Base-by-base conservation (phyloP, 176 grass and related monocot genomes). In the Oryza punctata region DNA sequence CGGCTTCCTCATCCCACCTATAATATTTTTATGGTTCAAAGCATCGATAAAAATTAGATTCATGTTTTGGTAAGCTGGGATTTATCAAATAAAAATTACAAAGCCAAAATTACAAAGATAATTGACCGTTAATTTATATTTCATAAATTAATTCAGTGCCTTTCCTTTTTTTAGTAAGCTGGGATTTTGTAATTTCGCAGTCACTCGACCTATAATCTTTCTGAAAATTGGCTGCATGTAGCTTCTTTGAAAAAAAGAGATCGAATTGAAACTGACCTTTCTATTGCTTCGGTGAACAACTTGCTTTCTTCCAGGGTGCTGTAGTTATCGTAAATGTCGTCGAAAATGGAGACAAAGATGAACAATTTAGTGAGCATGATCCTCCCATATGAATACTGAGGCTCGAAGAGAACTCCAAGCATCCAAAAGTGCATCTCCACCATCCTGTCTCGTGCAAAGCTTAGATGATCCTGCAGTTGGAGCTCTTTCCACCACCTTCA, bases 401-500 rank as follows among this genome's bases (percentile, higher is more conserved):
- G 88, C 66, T 93, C 88, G 41, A 32, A 90, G 21, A 82, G 44
- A 32, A 93, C 43, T 25, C 57, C 81, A 19, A 69, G 0, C 32
- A 79, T 67, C 91, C 88, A 93, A 23, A 90, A 90, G 15, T 90
- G 80, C 26, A 69, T 82, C 69, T 93, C 85, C 27, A 69, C 79
- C 52, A 93, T 27, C 19, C 88, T 79, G 1, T 93, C 81, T 23
- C 85, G 76, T 11, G 78, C 45, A 57, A 82, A 93, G 25, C 7
- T 27, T 12, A 94, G 11, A 46, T 65, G 16, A 27, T 75, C 16
- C 37, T 63, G 29, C 2, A 78, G 76, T 12, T 79, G 63, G 5
- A 86, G 46, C 32, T 73, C 78, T 37, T 88, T 86, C 88, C 88
- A 91, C 92, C 88, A 94, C 16, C 91, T 94, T 69, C 38, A 73